phyloP scores from a whole-genome alignment of 1,284 basidiomycete species.

The Microbotryum lychnidis-dioicae region DNA sequence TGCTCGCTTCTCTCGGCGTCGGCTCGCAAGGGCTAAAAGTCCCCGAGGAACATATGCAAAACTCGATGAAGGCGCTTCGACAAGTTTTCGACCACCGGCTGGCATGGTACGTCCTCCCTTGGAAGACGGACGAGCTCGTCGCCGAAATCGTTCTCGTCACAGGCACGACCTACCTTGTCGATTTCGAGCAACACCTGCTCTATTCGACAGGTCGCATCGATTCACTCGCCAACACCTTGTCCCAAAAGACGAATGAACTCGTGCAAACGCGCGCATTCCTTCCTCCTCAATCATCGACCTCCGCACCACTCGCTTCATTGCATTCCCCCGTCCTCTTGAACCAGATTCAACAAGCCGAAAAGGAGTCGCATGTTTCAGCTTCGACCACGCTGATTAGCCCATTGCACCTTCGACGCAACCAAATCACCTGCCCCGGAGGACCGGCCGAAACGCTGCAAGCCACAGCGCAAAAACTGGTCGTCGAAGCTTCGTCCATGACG shows the following conservation, averaged over 20 bases:
- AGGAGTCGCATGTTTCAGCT: neutral
- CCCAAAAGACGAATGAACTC: neutral
- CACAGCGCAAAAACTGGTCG: constrained; percentile 22
- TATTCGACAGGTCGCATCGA: constrained; percentile 9
- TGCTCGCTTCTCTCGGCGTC: constrained; percentile 11
- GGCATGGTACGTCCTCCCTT: constrained; percentile 25
- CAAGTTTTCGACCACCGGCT: constrained; percentile 11
- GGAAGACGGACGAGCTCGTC: constrained; percentile 23
- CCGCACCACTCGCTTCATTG: constrained; percentile 6
- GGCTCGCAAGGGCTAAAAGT: constrained; percentile 12
- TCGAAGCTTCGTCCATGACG: neutral
- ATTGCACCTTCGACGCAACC: constrained; percentile 17
- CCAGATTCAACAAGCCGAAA: constrained; percentile 6
- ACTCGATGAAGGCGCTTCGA: constrained; percentile 2
- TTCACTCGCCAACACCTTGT: neutral
- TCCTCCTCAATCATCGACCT: constrained; percentile 1
- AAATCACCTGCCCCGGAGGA: constrained; percentile 29
- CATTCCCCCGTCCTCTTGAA: constrained; percentile 18
- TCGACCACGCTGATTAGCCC: constrained; percentile 18
- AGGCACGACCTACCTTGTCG: constrained; percentile 11
- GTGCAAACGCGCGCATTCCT: neutral
- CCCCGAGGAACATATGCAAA: constrained; percentile 10
- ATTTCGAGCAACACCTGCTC: constrained; percentile 12
- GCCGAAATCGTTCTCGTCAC: constrained; percentile 19
- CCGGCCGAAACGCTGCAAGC: constrained; percentile 26